Percentiles rank a stretch among this genome's conserved stretches.
These are phyloP conservation scores for Vitis rupestris DNA, from an alignment of 164 flowering plant genomes.

Conservation along the genomic window DNA sequence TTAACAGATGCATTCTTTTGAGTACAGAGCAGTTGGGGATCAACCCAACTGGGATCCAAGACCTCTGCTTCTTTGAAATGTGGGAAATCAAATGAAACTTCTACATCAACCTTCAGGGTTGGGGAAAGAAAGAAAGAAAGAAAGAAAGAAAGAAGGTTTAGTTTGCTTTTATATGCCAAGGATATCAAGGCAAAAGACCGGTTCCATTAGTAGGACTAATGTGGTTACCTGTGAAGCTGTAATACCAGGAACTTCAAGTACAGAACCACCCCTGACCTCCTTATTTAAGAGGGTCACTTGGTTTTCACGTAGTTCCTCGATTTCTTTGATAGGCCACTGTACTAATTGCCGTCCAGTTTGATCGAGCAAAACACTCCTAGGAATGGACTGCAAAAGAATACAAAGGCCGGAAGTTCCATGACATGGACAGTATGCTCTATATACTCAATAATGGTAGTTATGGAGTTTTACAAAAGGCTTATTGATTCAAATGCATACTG, in stretches of 20 bases:
- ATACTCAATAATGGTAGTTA: too few relatives aligned
- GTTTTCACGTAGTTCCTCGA: slow-evolving; percentile 32
- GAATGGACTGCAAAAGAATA: slow-evolving; percentile 38
- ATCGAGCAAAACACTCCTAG: slow-evolving; percentile 52
- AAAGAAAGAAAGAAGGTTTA: not conserved
- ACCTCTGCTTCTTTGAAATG: slow-evolving; percentile 16
- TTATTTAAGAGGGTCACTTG: not conserved
- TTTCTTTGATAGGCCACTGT: slow-evolving; percentile 59
- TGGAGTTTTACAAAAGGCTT: too few relatives aligned
- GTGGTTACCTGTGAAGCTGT: slow-evolving; percentile 9
- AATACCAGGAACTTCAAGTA: slow-evolving; percentile 8
- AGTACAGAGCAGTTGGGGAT: slow-evolving; percentile 33
- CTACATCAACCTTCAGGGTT: slow-evolving; percentile 13
- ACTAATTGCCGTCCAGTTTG: slow-evolving; percentile 41
- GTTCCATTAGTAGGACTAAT: not conserved
- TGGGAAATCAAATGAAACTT: slow-evolving; percentile 13
- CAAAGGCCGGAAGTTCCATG: too few relatives aligned
- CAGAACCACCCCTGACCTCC: slow-evolving; percentile 18
- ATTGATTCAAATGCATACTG: too few relatives aligned
- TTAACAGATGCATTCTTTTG: slow-evolving; percentile 26
- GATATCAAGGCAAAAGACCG: not conserved
- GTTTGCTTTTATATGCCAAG: not conserved
- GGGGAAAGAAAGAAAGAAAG: not conserved
- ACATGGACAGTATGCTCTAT: too few relatives aligned
- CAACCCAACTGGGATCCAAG: slow-evolving; percentile 21